Base-by-base conservation (phyloP, 352 stramenopile species). In the Lagenidium sp. region DNA sequence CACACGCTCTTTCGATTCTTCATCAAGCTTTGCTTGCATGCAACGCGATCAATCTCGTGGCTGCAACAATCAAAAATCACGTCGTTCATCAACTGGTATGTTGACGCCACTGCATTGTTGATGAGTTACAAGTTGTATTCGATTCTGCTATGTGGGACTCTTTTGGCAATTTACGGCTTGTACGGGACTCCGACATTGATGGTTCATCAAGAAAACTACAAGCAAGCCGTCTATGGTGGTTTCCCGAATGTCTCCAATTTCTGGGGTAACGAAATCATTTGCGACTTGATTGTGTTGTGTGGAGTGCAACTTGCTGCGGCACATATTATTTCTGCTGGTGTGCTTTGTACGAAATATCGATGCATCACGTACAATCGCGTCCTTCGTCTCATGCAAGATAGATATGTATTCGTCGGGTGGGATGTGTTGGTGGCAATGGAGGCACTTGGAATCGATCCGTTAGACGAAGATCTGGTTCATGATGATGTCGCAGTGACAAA, bases 191-290 rank as follows among this genome's bases (percentile, higher is more conserved):
- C 52, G 38, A 59, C 52, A 32, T 29, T 62, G 39, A 59, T 65
- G 53, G 10, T 26, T 11, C 47, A 39, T 13, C 11, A 32, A 5
- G 10, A 23, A 13, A 13, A 30, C 16, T 48, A 44, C n/a, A 65
- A 52, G 21, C 22, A 39, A 4, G 25, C 25, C 1, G 28, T 59
- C 2, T 55, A 52, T 16, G 47, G 57, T 18, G 57, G 52, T 23
- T 32, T 48, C 7, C 46, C 45, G 4, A 31, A 62, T 13, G 15
- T 62, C 15, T 24, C 47, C n/a, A 47, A 45, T 19, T 62, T 65
- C 32, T 65, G 57, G 47, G 23, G 24, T 15, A 65, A 36, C 47
- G 57, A 65, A 26, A 47, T 57, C 32, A 46, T 59, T 4, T 54
- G 52, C 22, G 44, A 51, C 31, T 23, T 44, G 4, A 10, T 41